These are phyloP conservation scores for Puccinia polysora DNA, from an alignment of 1,284 basidiomycete genomes.

Conservation along the genomic window DNA sequence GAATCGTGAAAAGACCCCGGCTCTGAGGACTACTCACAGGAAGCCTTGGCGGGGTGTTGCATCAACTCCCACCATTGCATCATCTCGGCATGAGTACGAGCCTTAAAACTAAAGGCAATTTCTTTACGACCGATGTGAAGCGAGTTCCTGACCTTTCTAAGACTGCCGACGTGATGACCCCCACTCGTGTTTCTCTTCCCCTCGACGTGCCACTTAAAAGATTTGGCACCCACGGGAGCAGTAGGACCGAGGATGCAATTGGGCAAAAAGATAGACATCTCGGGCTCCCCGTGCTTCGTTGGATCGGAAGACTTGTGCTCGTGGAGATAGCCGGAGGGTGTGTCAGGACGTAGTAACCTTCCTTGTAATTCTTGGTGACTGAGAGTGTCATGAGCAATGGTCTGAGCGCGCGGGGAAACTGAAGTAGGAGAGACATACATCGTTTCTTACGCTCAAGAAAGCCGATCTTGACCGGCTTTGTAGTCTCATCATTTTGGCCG, in stretches of 20 bases:
- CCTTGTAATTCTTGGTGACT: slow-evolving; percentile 45
- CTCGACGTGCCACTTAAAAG: slow-evolving; percentile 47
- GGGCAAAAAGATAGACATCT: slow-evolving; percentile 50
- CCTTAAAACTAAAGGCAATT: slow-evolving; percentile 46
- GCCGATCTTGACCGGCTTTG: slow-evolving; percentile 47
- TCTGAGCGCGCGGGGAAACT: slow-evolving; percentile 50
- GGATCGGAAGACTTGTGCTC: slow-evolving; percentile 48
- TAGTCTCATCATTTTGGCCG: slow-evolving; percentile 47
- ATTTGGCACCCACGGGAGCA: slow-evolving; percentile 44
- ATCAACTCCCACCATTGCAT: slow-evolving; percentile 48
- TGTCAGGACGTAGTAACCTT: slow-evolving; percentile 49
- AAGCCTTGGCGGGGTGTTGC: slow-evolving; percentile 36
- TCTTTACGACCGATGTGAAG: slow-evolving; percentile 49
- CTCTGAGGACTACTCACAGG: slow-evolving; percentile 18
- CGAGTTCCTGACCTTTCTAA: slow-evolving; percentile 47
- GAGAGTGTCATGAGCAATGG: slow-evolving; percentile 56
- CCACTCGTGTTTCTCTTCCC: slow-evolving; percentile 44
- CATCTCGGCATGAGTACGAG: slow-evolving; percentile 49
- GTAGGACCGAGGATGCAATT: slow-evolving; percentile 47
- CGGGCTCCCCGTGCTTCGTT: slow-evolving; percentile 46
- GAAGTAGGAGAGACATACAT: slow-evolving; percentile 59
- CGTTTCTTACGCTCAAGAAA: slow-evolving; percentile 68
- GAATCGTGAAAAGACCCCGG: no score
- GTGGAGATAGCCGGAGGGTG: slow-evolving; percentile 50
- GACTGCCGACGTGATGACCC: slow-evolving; percentile 18